phyloP scores from a whole-genome alignment of 2,329 filamentous ascomycete genomes.

The Paracamarosporium sp. region DNA sequence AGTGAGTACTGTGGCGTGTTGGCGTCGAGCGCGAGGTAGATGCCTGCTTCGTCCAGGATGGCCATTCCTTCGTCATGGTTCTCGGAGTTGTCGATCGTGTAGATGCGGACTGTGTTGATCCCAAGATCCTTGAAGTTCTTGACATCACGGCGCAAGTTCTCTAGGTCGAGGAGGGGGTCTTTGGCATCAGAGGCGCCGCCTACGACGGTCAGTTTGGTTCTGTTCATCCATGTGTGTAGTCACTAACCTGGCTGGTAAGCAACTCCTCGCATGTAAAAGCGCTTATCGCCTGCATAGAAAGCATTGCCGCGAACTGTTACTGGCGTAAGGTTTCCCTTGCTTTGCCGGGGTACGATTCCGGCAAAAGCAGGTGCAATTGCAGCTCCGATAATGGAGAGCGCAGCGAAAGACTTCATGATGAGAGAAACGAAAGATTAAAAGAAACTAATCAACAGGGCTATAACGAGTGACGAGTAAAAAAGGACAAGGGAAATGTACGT shows the following conservation, averaged over 20 bases:
- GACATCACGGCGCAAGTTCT: conserved; percentile 78
- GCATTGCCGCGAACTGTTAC: conserved; percentile 68
- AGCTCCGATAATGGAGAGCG: conserved; percentile 34
- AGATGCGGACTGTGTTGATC: conserved; percentile 90
- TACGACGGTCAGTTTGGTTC: conserved; percentile 22
- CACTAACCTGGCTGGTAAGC: conserved; percentile 70
- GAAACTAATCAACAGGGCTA: conserved; percentile 26
- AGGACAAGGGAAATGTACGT: conserved; percentile 22
- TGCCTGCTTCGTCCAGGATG: conserved; percentile 79
- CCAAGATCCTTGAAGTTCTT: conserved; percentile 82
- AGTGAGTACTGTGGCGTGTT: conserved; percentile 89
- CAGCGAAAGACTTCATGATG: conserved; percentile 39
- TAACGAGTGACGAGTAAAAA: conserved; percentile 47
- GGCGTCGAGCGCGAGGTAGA: conserved; percentile 91
- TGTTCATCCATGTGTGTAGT: conserved; percentile 41
- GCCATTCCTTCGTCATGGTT: conserved; percentile 87
- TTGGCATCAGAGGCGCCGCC: conserved; percentile 51
- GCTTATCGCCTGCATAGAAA: conserved; percentile 66
- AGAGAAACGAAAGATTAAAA: conserved; percentile 35
- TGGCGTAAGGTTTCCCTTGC: conserved; percentile 54
- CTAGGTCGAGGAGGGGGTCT: conserved; percentile 77
- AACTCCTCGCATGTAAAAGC: conserved; percentile 66
- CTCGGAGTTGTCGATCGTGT: conserved; percentile 86
- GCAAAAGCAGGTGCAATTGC: conserved; percentile 35
- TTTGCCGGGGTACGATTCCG: conserved; percentile 29